These are phyloP conservation scores for Diaporthe ampelina DNA, from an alignment of 2,329 filamentous ascomycete genomes.

Conservation along the genomic window DNA sequence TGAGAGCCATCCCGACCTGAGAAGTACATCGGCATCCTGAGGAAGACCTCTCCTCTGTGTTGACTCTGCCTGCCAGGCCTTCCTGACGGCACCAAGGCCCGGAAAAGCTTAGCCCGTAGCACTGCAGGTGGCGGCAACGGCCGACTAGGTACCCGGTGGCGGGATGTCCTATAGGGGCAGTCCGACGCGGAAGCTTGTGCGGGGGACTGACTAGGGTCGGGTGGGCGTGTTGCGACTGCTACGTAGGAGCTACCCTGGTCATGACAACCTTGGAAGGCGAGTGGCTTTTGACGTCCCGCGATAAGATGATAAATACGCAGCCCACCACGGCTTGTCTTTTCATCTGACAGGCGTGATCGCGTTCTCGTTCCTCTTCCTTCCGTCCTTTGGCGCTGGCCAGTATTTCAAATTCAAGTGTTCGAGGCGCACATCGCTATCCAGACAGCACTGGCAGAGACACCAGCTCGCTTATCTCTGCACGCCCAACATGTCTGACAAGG, in stretches of 20 bases:
- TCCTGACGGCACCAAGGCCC: neutral
- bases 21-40: neutral
- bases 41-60: neutral
- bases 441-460: neutral
- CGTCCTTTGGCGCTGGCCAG: neutral
- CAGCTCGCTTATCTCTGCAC: neutral
- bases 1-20: neutral
- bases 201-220: constrained; percentile 20
- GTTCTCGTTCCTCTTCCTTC: neutral
- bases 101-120: neutral
- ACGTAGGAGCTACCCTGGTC: neutral
- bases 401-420: too few relatives aligned
- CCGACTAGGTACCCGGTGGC: neutral
- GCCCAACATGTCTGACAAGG: constrained; percentile 11
- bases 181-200: constrained; percentile 21
- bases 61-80: neutral
- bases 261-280: too few relatives aligned
- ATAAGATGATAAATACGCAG: neutral
- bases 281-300: neutral
- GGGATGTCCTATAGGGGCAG: constrained; percentile 22
- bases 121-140: neutral
- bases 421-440: too few relatives aligned
- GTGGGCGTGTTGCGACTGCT: neutral
- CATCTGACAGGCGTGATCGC: neutral
- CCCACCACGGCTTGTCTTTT: neutral